A percentile compares a stretch with the other conserved stretches of the same genome.
These are phyloP conservation scores for Mycocentrospora acerina DNA, from an alignment of 2,329 filamentous ascomycete genomes.

Conservation along the genomic window DNA sequence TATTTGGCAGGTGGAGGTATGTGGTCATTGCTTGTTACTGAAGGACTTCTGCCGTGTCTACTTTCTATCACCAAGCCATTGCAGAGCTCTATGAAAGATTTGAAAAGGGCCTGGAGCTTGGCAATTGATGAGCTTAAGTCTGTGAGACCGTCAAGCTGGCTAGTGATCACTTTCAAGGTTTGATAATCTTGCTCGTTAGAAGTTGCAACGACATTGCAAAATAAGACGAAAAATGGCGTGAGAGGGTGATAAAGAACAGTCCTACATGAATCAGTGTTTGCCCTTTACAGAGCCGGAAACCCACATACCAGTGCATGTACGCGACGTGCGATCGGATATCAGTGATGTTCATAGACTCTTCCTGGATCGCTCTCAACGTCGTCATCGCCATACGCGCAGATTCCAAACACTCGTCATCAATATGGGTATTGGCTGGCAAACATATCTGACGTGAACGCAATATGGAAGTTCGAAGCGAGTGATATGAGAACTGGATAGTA, in stretches of 20 bases:
- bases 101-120: too few relatives aligned
- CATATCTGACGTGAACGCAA: conserved; percentile 21
- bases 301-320: conserved; percentile 21
- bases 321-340: conserved; percentile 14
- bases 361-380: conserved; percentile 15
- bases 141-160: conserved; percentile 14
- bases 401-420: conserved; percentile 12
- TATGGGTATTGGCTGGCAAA: conserved; percentile 8
- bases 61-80: too few relatives aligned
- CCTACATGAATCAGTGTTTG: conserved; percentile 11
- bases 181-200: conserved; percentile 14
- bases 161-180: conserved; percentile 13
- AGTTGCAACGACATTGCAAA: conserved; percentile 22
- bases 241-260: conserved; percentile 23
- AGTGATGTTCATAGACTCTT: conserved; percentile 6
- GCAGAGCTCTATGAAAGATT: too few relatives aligned
- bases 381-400: conserved; percentile 20
- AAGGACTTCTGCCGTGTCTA: too few relatives aligned
- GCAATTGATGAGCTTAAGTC: conserved; percentile 11
- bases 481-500: conserved; percentile 24
- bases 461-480: conserved; percentile 21
- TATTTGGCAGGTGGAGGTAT: too few relatives aligned
- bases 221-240: conserved; percentile 24
- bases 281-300: not conserved
- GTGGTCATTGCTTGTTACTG: too few relatives aligned